These are phyloP conservation scores for Sutorius eximius DNA, from an alignment of 1,284 basidiomycete genomes.

Conservation along the genomic window DNA sequence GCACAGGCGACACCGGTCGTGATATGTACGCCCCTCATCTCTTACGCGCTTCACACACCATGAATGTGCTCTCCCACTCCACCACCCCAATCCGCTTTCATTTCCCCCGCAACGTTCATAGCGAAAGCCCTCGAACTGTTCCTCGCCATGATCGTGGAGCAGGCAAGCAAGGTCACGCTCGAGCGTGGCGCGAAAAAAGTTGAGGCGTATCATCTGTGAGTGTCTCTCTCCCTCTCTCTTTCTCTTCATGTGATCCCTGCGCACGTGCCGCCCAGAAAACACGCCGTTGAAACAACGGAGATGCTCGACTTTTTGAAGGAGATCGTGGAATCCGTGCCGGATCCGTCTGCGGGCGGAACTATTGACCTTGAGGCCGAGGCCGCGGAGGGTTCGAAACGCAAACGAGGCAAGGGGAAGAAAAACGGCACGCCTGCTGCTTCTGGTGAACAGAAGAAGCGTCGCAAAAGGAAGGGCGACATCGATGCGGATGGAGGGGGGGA, in stretches of 20 bases:
- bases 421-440: conserved; percentile 35
- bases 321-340: conserved; percentile 86
- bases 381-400: conserved; percentile 51
- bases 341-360: conserved; percentile 81
- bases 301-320: conserved; percentile 96
- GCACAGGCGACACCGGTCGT: conserved; percentile 96
- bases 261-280: conserved; percentile 64
- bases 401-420: conserved; percentile 55
- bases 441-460: conserved; percentile 40
- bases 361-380: conserved; percentile 66
- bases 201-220: conserved; percentile 92
- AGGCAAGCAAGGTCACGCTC: conserved; percentile 80
- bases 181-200: conserved; percentile 87
- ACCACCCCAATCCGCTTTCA: neutral
- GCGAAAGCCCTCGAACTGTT: conserved; percentile 97
- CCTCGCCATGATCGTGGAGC: conserved; percentile 83
- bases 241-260: neutral
- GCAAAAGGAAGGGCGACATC: conserved; percentile 42
- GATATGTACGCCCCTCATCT: conserved; percentile 74
- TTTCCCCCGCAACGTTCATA: conserved; percentile 35
- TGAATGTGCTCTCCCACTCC: conserved; percentile 1
- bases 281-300: conserved; percentile 86
- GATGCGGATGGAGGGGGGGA: conserved; percentile 33
- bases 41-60: conserved; percentile 14
- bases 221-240: conserved; percentile 19